Percentiles rank a stretch among this genome's conserved stretches.
phyloP scores from a whole-genome alignment of 176 grass and related monocot genomes.

The Aegilops umbellulata region DNA sequence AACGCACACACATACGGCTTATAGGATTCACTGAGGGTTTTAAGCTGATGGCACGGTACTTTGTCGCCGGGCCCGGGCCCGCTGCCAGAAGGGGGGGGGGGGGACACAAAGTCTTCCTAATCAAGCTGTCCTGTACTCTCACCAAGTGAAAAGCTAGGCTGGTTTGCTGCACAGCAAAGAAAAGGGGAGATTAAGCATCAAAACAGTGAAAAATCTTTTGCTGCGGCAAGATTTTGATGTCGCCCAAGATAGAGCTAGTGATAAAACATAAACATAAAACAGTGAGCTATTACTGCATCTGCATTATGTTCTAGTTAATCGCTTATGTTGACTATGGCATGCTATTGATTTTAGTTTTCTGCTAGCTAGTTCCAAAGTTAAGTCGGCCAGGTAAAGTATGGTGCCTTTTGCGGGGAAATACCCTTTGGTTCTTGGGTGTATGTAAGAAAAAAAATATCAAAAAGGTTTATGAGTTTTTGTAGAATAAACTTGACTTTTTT shows the following conservation, averaged over 20 bases:
- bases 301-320: not conserved
- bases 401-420: not conserved
- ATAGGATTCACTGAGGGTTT: not conserved
- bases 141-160: not conserved
- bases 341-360: not conserved
- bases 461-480: no score
- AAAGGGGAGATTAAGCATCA: not conserved
- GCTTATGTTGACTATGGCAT: conserved; percentile 1
- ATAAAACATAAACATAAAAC: not conserved
- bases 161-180: not conserved
- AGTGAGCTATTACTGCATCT: not conserved
- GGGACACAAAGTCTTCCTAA: not conserved
- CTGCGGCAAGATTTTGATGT: not conserved
- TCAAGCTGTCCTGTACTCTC: conserved; percentile 1
- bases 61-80: not conserved
- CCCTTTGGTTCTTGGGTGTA: no score
- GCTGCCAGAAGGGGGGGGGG: not conserved
- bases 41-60: not conserved
- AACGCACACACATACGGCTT: not conserved
- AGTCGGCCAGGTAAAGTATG: not conserved
- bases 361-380: not conserved
- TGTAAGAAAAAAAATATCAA: no score
- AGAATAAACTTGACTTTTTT: no score
- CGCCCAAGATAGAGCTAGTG: not conserved
- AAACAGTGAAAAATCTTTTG: not conserved